Evolutionary conservation across 2,329 filamentous ascomycete genomes (phyloP).

Genomic region (Aspergillus chevalieri): DNA sequence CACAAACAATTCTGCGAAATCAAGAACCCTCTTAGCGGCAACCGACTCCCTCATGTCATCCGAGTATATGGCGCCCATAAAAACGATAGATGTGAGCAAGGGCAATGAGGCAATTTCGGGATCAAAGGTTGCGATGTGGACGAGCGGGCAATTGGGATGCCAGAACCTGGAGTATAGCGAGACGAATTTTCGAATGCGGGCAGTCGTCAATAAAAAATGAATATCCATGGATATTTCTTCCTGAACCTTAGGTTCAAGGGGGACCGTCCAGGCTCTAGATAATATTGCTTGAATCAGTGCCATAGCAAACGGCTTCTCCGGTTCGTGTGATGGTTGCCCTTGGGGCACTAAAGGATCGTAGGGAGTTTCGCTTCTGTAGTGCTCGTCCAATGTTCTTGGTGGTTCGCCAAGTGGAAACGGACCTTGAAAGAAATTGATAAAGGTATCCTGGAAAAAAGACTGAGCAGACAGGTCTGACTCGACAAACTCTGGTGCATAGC

Average conservation of each 20-base stretch:
- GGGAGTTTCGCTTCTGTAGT: conserved; percentile 14
- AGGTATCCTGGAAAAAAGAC: conserved; percentile 31
- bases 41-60: conserved; percentile 32
- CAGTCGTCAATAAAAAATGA: conserved; percentile 36
- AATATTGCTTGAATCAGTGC: conserved; percentile 37
- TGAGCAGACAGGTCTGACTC: conserved; percentile 20
- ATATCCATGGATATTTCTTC: conserved; percentile 35
- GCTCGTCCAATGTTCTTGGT: conserved; percentile 17
- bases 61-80: conserved; percentile 44
- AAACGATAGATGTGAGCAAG: conserved; percentile 35
- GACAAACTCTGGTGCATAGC: conserved; percentile 15
- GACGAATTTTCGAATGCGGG: conserved; percentile 37
- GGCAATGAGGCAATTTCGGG: conserved; percentile 30
- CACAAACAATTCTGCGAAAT: conserved; percentile 40
- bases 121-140: conserved; percentile 40
- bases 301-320: conserved; percentile 33
- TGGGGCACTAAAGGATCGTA: conserved; percentile 14
- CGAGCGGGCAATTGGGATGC: conserved; percentile 40
- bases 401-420: conserved; percentile 23
- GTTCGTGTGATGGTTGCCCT: conserved; percentile 24
- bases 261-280: conserved; percentile 33
- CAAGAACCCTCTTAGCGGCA: conserved; percentile 35
- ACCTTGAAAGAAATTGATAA: conserved; percentile 33
- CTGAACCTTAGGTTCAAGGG: conserved; percentile 32
- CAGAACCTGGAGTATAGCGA: conserved; percentile 41